A percentile compares a stretch with the other conserved stretches of the same genome.
Evolutionary conservation across 805 yeast species (phyloP).

Genomic region (Crinitomyces ghanaensis): DNA sequence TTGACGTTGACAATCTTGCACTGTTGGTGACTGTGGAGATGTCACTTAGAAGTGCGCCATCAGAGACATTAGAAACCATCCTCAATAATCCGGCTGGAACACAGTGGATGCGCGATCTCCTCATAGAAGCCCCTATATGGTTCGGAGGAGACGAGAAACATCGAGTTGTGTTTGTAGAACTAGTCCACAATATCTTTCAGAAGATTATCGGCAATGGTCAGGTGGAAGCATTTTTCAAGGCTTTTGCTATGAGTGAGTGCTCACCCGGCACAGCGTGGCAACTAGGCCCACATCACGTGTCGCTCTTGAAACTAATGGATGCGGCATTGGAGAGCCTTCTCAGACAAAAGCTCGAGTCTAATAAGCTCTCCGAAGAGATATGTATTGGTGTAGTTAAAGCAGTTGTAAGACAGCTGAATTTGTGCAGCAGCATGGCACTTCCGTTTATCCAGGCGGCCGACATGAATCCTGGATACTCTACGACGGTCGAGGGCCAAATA

Average conservation of each 20-base stretch:
- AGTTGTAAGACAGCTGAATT: not conserved
- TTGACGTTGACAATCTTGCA: not conserved
- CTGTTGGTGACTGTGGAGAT: not conserved
- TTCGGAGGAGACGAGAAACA: slow-evolving; percentile 6
- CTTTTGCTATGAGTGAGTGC: slow-evolving; percentile 3
- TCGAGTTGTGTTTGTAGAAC: not conserved
- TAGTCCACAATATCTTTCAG: slow-evolving; percentile 1
- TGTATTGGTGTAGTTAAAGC: not conserved
- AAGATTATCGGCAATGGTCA: slow-evolving; percentile 2
- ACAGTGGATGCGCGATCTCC: not conserved
- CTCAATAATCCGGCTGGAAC: slow-evolving; percentile 1
- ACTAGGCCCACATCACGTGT: slow-evolving; percentile 6
- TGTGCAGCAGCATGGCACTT: slow-evolving; percentile 2
- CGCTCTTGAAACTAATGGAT: slow-evolving; percentile 13
- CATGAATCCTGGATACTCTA: slow-evolving; percentile 2
- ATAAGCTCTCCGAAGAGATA: not conserved
- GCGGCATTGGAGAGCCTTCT: slow-evolving; percentile 7
- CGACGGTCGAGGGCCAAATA: slow-evolving; percentile 3
- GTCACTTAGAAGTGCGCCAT: not conserved
- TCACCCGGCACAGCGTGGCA: not conserved
- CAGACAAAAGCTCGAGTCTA: not conserved
- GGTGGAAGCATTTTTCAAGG: not conserved
- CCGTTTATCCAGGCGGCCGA: slow-evolving; percentile 10
- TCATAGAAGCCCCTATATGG: not conserved
- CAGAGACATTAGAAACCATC: not conserved